Evolutionary conservation across 2,329 filamentous ascomycete species (phyloP).

Genomic region (Myrmaecium sp.): DNA sequence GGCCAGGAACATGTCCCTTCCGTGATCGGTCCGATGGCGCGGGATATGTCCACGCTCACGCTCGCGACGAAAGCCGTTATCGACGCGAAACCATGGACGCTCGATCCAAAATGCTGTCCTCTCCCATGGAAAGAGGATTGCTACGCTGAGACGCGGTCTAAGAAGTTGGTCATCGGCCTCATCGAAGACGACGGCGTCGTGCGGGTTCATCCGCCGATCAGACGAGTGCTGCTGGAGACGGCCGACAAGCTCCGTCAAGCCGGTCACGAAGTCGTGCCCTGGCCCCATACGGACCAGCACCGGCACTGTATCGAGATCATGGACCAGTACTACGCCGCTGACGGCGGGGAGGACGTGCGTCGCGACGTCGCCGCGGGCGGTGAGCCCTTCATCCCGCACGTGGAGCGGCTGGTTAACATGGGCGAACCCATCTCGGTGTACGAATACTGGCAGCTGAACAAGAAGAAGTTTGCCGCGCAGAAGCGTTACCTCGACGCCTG

Average conservation of each 20-base stretch:
- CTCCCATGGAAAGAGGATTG: constrained; percentile 35
- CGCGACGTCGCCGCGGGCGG: constrained; percentile 36
- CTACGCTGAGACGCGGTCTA: constrained; percentile 24
- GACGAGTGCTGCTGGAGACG: constrained; percentile 26
- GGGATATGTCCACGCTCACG: constrained; percentile 33
- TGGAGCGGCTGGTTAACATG: constrained; percentile 36
- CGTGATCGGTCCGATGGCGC: constrained; percentile 41
- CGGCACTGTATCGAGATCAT: constrained; percentile 39
- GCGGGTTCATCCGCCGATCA: constrained; percentile 35
- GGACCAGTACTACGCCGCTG: constrained; percentile 44
- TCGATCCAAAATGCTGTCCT: constrained; percentile 36
- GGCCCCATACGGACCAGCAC: constrained; percentile 34
- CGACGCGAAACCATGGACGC: constrained; percentile 32
- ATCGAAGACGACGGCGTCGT: constrained; percentile 38
- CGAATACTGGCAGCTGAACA: constrained; percentile 52
- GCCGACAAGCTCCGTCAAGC: constrained; percentile 22
- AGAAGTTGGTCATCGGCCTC: constrained; percentile 33
- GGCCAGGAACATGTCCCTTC: constrained; percentile 49
- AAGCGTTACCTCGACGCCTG: constrained; percentile 43
- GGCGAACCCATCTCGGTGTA: constrained; percentile 40
- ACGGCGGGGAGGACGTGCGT: constrained; percentile 46
- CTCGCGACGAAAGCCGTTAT: constrained; percentile 32
- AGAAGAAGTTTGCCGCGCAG: constrained; percentile 34
- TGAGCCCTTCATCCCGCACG: constrained; percentile 33
- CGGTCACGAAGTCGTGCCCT: constrained; percentile 38